phyloP scores from a whole-genome alignment of 176 grass and related monocot genomes.

The Carex cristatella region DNA sequence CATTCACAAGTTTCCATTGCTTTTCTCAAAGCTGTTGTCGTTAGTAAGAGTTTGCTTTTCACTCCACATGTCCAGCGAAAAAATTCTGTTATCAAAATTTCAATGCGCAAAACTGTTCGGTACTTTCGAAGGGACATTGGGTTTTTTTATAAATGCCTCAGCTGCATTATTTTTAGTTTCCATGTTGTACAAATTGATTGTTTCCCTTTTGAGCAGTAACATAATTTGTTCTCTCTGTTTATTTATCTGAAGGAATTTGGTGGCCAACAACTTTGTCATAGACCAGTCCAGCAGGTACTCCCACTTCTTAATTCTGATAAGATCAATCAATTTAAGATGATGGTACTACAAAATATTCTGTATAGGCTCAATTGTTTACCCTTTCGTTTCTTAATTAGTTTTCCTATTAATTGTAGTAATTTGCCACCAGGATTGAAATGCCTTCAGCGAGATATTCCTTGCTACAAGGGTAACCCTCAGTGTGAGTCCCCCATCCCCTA shows the following conservation, averaged over 20 bases:
- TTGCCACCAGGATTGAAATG: slow-evolving; percentile 46
- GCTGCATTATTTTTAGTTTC: not conserved
- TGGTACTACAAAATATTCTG: not conserved
- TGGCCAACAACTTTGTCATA: slow-evolving; percentile 68
- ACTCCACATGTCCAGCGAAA: not conserved
- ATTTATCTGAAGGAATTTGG: slow-evolving; percentile 59
- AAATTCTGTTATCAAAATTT: not conserved
- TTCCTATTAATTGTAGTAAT: slow-evolving; percentile 29
- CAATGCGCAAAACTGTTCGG: not conserved
- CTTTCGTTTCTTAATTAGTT: not conserved
- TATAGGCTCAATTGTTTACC: not conserved
- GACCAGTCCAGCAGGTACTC: slow-evolving; percentile 51
- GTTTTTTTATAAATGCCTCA: not conserved
- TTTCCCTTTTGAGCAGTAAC: not conserved
- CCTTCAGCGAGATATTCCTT: slow-evolving; percentile 54
- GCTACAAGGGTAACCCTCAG: slow-evolving; percentile 37
- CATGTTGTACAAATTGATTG: not conserved
- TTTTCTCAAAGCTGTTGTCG: not conserved
- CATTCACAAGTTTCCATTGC: not conserved
- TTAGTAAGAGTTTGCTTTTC: not conserved
- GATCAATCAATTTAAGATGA: not conserved
- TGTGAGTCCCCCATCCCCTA: slow-evolving; percentile 24
- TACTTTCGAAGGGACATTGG: not conserved
- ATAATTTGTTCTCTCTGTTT: slow-evolving; percentile 11
- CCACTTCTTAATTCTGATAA: not conserved